phyloP scores from a whole-genome alignment of 495 filamentous ascomycete genomes.

The Talaromyces adpressus region DNA sequence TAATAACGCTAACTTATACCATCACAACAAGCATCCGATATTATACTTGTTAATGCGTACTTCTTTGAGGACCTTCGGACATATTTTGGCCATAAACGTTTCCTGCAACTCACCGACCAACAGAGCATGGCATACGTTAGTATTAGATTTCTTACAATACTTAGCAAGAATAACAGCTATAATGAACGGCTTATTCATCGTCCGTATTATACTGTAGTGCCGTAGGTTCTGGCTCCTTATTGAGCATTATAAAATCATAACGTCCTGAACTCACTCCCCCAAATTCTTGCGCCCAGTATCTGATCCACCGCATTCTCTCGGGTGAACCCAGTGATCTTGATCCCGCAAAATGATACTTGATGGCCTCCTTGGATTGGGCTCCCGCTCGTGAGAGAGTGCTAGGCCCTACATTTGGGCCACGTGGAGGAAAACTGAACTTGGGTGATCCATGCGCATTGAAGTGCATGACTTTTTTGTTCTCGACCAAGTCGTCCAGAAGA shows the following conservation, averaged over 20 bases:
- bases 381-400: not conserved
- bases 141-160: too few relatives aligned
- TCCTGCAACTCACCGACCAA: too few relatives aligned
- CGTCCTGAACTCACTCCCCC: not conserved
- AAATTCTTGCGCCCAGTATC: not conserved
- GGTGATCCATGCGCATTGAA: not conserved
- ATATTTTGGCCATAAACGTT: too few relatives aligned
- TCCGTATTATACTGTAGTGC: not conserved
- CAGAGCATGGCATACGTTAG: too few relatives aligned
- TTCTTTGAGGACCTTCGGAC: too few relatives aligned
- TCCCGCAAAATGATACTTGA: not conserved
- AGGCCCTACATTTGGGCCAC: not conserved
- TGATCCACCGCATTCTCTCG: not conserved
- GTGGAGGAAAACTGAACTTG: not conserved
- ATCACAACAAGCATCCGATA: not conserved
- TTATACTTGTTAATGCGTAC: too few relatives aligned
- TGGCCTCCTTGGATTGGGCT: not conserved
- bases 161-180: not conserved
- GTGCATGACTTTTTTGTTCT: not conserved
- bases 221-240: not conserved
- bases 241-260: not conserved
- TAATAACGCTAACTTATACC: not conserved
- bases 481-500: not conserved
- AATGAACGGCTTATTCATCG: not conserved
- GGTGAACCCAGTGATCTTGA: not conserved